Evolutionary conservation across 768 basidiomycete genomes (phyloP), one percentile per base, ranked within the genome.

Genomic region (Trametes cingulata): DNA sequence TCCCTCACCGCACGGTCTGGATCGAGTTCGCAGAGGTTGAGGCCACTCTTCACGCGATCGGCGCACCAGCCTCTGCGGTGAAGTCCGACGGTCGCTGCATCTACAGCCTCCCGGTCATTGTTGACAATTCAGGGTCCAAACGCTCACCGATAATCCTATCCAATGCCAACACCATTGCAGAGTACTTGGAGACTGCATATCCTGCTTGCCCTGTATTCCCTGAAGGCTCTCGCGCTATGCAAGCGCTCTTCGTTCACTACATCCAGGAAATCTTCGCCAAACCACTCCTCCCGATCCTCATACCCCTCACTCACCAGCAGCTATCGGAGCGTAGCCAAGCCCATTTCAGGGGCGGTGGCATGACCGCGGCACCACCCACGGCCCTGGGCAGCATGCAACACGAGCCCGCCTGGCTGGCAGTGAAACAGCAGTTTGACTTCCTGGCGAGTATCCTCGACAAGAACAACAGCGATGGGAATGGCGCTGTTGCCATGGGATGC

Each of bases 21-120:
- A 75, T 91, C 19, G 85, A 90, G 35, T 82, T 88, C 58, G 78
- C 85, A 19, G 84, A 91, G 33, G 82, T 92, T 25, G 89, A 90
- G 65, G 58, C 74, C 7, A 85, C 83, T 1, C 67, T 90, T 29
- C 80, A 80, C 19, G 72, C 79, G 2, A 82, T 89, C 29, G 80
- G 80, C 3, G 88, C 87, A 0, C 83, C 80, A 0, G 85, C 87
- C 0, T 82, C 83, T 5, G 74, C 82, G 2, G 58, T 72, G 25
- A 78, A 80, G 9, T 75, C 76, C 46, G 85, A 89, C 51, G 86
- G 87, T 3, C 76, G 80, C 14, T 82, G 84, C 0, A 71, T 88
- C 9, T 91, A 87, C 71, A 82, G 85, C 20, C 81, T 91, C 13
- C 90, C 90, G 6, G 85, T 85, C 40, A 81, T 91, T 58, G 75